These are phyloP conservation scores for Herpetomonas samuelpessoai DNA, from an alignment of 208 protist genomes.

Conservation along the genomic window DNA sequence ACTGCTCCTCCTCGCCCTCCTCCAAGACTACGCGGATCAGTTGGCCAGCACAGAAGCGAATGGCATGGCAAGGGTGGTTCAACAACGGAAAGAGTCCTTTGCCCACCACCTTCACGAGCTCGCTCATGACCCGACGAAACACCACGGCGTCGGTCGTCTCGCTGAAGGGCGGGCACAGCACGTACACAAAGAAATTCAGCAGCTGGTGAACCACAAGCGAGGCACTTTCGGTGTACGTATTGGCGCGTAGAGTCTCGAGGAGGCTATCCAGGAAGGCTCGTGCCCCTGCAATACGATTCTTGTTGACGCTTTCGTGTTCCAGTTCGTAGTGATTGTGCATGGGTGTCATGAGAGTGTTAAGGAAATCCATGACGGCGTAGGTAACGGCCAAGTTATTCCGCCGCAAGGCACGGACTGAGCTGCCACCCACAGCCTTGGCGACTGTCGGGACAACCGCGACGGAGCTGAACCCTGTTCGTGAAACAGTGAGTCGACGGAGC, in stretches of 20 bases:
- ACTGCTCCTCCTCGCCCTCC: constrained; percentile 85
- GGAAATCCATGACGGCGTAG: constrained; percentile 84
- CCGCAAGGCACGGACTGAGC: constrained; percentile 63
- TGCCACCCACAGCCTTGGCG: constrained; percentile 46
- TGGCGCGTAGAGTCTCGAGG: constrained; percentile 61
- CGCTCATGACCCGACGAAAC: constrained; percentile 64
- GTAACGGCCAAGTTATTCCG: constrained; percentile 62
- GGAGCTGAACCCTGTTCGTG: constrained; percentile 85
- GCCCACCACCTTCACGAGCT: constrained; percentile 69
- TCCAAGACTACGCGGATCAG: constrained; percentile 90
- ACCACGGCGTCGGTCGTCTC: constrained; percentile 71
- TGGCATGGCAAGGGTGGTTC: constrained; percentile 70
- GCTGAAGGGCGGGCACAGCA: constrained; percentile 90
- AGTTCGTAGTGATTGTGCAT: constrained; percentile 93
- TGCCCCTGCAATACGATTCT: constrained; percentile 79
- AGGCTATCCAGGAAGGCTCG: constrained; percentile 67
- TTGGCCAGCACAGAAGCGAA: constrained; percentile 84
- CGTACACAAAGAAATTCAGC: constrained; percentile 90
- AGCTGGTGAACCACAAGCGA: constrained; percentile 78
- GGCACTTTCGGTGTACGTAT: constrained; percentile 68
- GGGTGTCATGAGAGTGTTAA: constrained; percentile 91
- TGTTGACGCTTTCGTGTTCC: constrained; percentile 86
- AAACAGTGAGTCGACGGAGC: constrained; percentile 80
- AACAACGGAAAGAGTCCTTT: constrained; percentile 76
- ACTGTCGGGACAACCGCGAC: constrained; percentile 69